Conservation (phyloP, 805 yeast species). For the Spathaspora hagerdaliae region DNA sequence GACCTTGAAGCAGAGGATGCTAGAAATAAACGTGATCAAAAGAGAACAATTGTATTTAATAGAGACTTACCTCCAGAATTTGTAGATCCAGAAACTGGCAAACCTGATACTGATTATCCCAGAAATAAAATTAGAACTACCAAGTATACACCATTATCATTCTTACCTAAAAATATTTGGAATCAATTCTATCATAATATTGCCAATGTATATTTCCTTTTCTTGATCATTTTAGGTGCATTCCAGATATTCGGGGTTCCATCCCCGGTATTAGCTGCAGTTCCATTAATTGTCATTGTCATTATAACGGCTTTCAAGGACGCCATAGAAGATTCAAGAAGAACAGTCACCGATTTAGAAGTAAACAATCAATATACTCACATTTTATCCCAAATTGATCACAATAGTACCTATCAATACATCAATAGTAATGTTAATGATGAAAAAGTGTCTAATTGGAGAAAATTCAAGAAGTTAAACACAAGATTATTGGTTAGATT, state of each 20-base stretch:
- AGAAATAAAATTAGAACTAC: constrained; percentile 94
- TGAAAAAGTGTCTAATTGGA: constrained; percentile 65
- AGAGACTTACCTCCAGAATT: constrained; percentile 54
- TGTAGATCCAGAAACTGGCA: constrained; percentile 54
- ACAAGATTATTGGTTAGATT: constrained; percentile 25
- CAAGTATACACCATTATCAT: constrained; percentile 86
- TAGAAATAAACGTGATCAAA: constrained; percentile 24
- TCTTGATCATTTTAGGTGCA: constrained; percentile 74
- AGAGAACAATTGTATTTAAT: constrained; percentile 57
- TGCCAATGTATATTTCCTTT: constrained; percentile 85
- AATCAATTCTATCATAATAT: constrained; percentile 76
- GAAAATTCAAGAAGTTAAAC: constrained; percentile 58
- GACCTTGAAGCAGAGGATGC: constrained; percentile 28
- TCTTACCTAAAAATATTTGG: constrained; percentile 77
- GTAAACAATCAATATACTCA: constrained; percentile 73
- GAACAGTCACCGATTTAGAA: constrained; percentile 68
- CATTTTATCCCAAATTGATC: constrained; percentile 40
- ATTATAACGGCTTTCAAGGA: constrained; percentile 72
- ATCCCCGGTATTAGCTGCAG: constrained; percentile 68
- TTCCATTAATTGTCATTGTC: constrained; percentile 77
- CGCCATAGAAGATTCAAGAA: constrained; percentile 75
- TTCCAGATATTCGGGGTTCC: constrained; percentile 79
- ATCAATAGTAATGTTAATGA: constrained; percentile 58
- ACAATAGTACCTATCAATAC: constrained; percentile 18
- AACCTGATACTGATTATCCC: constrained; percentile 60